Evolutionary conservation across 2,329 filamentous ascomycete species (phyloP).

Genomic region (Beauveria bassiana): DNA sequence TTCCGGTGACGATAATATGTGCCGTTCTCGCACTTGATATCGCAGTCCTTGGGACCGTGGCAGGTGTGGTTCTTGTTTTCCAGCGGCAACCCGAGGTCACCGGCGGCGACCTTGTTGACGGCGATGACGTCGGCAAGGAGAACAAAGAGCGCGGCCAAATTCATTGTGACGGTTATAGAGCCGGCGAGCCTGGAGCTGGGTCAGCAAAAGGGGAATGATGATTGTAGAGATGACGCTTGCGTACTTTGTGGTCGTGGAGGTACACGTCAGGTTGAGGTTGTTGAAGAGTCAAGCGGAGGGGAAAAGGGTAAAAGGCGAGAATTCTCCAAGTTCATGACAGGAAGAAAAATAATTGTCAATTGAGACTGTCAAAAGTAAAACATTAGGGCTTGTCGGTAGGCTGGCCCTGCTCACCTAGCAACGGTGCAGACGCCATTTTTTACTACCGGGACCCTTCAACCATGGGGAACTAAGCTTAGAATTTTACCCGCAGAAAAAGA

Average conservation of each 20-base stretch:
- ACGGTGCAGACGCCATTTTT: background rate
- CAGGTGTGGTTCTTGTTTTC: background rate
- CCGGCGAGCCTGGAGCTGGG: no score
- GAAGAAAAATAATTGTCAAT: no score
- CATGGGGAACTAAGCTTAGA: background rate
- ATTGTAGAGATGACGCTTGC: no score
- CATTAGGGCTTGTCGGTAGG: no score
- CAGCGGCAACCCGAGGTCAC: background rate
- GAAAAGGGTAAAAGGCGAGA: no score
- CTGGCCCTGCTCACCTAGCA: background rate
- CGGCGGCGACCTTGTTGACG: background rate
- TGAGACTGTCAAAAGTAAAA: no score
- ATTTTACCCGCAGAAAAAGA: no score
- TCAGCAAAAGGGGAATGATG: no score
- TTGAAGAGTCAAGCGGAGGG: no score
- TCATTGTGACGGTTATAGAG: background rate
- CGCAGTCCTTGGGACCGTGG: background rate
- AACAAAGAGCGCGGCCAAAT: background rate
- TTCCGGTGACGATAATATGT: background rate
- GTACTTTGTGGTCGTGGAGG: no score
- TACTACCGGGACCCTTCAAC: background rate
- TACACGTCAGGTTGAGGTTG: no score
- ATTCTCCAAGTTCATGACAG: no score
- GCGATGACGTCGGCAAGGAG: background rate
- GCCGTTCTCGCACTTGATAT: background rate